Conservation (phyloP, 2,329 filamentous ascomycete species). For the Monosporascus sp. region DNA sequence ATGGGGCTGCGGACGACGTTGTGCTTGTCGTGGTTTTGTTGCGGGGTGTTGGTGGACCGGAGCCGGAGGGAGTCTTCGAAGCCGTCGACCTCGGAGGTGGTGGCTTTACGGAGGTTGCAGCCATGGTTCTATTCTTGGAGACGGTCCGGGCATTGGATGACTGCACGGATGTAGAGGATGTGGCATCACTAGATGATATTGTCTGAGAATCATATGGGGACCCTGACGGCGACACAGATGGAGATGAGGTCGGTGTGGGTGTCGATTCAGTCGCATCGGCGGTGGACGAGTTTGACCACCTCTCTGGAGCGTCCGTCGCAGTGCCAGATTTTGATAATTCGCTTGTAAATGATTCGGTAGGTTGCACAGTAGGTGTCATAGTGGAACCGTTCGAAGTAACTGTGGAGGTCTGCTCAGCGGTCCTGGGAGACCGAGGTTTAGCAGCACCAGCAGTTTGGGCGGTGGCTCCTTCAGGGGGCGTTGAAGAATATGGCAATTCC, state of each 20-base stretch:
- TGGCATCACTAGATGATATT: slow-evolving; percentile 10
- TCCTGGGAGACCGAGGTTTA: slow-evolving; percentile 7
- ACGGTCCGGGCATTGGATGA: slow-evolving; percentile 10
- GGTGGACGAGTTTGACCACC: slow-evolving; percentile 3
- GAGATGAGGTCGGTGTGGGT: background rate
- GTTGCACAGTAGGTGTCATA: slow-evolving; percentile 3
- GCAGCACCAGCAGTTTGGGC: slow-evolving; percentile 5
- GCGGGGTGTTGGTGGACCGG: slow-evolving; percentile 21
- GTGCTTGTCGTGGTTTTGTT: slow-evolving; percentile 14
- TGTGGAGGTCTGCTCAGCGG: slow-evolving; percentile 9
- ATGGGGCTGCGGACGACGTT: slow-evolving; percentile 43
- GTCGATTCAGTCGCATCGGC: slow-evolving; percentile 5
- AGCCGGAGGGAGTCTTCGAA: slow-evolving; percentile 15
- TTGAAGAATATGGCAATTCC: slow-evolving; percentile 8
- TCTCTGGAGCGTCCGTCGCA: slow-evolving; percentile 1
- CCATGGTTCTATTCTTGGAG: slow-evolving; percentile 17
- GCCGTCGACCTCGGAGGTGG: slow-evolving; percentile 21
- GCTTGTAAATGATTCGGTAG: background rate
- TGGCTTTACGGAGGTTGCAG: slow-evolving; percentile 23
- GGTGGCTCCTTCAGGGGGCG: slow-evolving; percentile 6
- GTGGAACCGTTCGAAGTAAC: slow-evolving; percentile 8
- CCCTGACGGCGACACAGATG: slow-evolving; percentile 8
- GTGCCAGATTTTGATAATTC: background rate
- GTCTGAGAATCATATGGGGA: slow-evolving; percentile 7
- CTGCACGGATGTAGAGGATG: slow-evolving; percentile 9